phyloP scores from a whole-genome alignment of 305 asterid species.

The Withania somnifera region DNA sequence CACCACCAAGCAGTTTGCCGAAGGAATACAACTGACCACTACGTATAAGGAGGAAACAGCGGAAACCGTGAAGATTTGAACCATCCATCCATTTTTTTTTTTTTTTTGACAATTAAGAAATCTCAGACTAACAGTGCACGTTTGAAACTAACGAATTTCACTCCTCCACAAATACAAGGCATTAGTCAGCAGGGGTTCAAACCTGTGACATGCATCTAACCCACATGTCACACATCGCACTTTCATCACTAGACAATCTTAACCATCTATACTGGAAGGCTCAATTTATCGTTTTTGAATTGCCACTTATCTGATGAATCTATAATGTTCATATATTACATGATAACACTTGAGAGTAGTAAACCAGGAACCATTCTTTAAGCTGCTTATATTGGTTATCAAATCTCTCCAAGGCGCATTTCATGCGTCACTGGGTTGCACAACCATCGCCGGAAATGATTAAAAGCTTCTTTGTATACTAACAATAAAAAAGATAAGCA shows the following conservation, averaged over 20 bases:
- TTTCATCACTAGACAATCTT: background rate
- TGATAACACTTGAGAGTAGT: background rate
- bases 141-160: background rate
- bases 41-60: conserved; percentile 19
- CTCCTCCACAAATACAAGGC: background rate
- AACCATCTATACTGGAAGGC: background rate
- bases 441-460: background rate
- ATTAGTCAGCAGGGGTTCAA: conserved; percentile 7
- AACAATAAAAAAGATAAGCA: background rate
- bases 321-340: background rate
- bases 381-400: background rate
- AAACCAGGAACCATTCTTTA: background rate
- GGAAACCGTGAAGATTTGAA: conserved; percentile 14
- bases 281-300: background rate
- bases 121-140: background rate
- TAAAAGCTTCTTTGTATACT: background rate
- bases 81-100: background rate
- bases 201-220: background rate
- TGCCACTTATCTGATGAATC: background rate
- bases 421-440: background rate
- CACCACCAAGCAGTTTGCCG: conserved; percentile 17
- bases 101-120: background rate
- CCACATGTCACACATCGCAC: background rate
- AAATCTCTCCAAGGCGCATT: background rate
- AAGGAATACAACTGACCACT: conserved; percentile 21